These are phyloP conservation scores for Uronychia binucleata DNA, from an alignment of 73 alveolate genomes.

Conservation along the genomic window DNA sequence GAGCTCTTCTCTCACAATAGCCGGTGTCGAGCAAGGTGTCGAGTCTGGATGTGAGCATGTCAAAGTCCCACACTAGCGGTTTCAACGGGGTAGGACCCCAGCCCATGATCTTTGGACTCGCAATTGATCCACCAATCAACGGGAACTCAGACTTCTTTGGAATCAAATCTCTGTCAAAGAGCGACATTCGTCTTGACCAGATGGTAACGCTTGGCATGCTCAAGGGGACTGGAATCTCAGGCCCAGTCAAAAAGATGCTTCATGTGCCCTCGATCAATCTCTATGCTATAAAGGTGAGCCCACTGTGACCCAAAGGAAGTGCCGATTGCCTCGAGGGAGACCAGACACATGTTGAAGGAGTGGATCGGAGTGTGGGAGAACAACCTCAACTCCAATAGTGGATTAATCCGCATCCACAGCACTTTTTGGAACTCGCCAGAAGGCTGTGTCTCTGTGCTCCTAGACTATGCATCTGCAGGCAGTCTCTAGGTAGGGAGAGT, in stretches of 20 bases:
- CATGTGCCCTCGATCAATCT: constrained; percentile 60
- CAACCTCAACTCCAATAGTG: background rate
- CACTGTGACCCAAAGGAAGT: constrained; percentile 28
- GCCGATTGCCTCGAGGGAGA: constrained; percentile 48
- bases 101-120: background rate
- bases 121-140: background rate
- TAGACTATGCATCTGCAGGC: constrained; percentile 47
- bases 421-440: constrained; percentile 67
- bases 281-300: constrained; percentile 20
- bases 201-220: constrained; percentile 53
- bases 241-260: constrained; percentile 57
- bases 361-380: constrained; percentile 43
- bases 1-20: constrained; percentile 8
- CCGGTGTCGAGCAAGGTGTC: constrained; percentile 9
- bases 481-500: constrained; percentile 11
- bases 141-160: background rate
- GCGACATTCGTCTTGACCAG: constrained; percentile 41
- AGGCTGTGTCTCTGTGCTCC: constrained; percentile 59
- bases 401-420: constrained; percentile 38
- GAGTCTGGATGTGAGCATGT: background rate
- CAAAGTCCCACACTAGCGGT: background rate
- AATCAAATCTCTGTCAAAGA: constrained; percentile 9
- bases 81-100: background rate
- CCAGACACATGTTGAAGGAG: constrained; percentile 12
- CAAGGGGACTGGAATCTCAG: constrained; percentile 42